A percentile compares a stretch with the other conserved stretches of the same genome.
phyloP scores from a whole-genome alignment of 2,329 filamentous ascomycete genomes.

The Aspergillus jensenii region DNA sequence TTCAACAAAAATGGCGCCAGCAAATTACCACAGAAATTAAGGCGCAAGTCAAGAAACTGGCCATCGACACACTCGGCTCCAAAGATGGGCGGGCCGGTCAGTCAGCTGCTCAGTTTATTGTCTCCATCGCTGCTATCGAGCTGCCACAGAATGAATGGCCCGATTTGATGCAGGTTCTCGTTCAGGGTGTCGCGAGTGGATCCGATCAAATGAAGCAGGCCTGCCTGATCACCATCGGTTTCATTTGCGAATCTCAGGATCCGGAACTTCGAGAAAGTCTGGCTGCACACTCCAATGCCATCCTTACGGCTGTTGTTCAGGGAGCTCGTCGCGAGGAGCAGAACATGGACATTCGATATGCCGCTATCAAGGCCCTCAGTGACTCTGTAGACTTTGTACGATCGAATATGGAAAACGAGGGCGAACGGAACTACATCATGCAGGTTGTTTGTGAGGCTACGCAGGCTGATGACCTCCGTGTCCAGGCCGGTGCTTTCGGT shows the following conservation, averaged over 20 bases:
- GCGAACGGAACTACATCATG: conserved; percentile 99
- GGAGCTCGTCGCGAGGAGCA: conserved; percentile 95
- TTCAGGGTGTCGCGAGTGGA: conserved; percentile 88
- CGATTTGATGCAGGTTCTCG: conserved; percentile 83
- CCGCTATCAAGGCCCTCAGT: conserved; percentile 89
- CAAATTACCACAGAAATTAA: conserved; percentile 81
- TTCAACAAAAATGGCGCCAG: conserved; percentile 91
- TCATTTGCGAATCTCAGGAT: conserved; percentile 96
- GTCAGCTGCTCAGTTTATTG: conserved; percentile 91
- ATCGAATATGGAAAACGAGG: conserved; percentile 98
- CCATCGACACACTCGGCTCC: conserved; percentile 83
- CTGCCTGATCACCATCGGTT: conserved; percentile 93
- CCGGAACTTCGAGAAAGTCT: conserved; percentile 77
- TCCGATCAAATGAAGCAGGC: conserved; percentile 88
- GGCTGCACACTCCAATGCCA: conserved; percentile 89
- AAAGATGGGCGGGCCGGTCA: conserved; percentile 79
- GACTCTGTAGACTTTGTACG: conserved; percentile 97
- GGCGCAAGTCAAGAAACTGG: conserved; percentile 80
- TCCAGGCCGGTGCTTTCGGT: conserved; percentile 94
- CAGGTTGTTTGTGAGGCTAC: conserved; percentile 99
- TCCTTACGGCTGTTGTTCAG: conserved; percentile 95
- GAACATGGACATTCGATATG: conserved; percentile 84
- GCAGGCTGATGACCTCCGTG: conserved; percentile 83
- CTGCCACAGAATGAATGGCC: conserved; percentile 90
- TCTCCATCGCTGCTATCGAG: conserved; percentile 92